Conservation (phyloP, 2,329 filamentous ascomycete species). For the Thyridium curvatum region DNA sequence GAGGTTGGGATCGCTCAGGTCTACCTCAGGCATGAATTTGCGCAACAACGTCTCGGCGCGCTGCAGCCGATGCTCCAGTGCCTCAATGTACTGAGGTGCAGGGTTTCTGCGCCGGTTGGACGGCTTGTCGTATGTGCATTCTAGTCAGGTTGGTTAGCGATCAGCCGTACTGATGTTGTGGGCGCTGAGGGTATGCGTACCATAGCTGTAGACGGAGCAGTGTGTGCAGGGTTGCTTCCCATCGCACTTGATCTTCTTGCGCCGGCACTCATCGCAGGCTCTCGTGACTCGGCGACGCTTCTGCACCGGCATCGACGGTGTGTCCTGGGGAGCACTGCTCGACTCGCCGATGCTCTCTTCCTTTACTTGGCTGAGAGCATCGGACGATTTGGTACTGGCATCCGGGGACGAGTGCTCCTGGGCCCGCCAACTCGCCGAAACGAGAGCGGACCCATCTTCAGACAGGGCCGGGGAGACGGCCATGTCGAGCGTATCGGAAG, state of each 20-base stretch:
- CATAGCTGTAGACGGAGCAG: slow-evolving; percentile 97
- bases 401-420: slow-evolving; percentile 3
- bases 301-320: slow-evolving; percentile 55
- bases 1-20: slow-evolving; percentile 77
- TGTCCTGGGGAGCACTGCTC: slow-evolving; percentile 13
- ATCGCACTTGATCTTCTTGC: slow-evolving; percentile 85
- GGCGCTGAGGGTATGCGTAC: slow-evolving; percentile 42
- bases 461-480: slow-evolving; percentile 6
- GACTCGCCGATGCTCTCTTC: slow-evolving; percentile 4
- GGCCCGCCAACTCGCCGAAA: slow-evolving; percentile 8
- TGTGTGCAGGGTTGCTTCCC: slow-evolving; percentile 88
- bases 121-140: slow-evolving; percentile 93
- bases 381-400: slow-evolving; percentile 2
- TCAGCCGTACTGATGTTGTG: no score
- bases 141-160: slow-evolving; percentile 34
- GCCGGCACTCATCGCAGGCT: slow-evolving; percentile 75
- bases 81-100: slow-evolving; percentile 88
- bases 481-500: slow-evolving; percentile 4
- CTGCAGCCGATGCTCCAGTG: slow-evolving; percentile 74
- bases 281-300: slow-evolving; percentile 74
- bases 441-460: slow-evolving; percentile 6
- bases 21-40: slow-evolving; percentile 75
- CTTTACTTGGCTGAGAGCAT: slow-evolving; percentile 3
- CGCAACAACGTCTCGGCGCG: slow-evolving; percentile 76
- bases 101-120: slow-evolving; percentile 88